Conservation (phyloP, 441 rosid species). For the Pelargonium myrrhifolium region DNA sequence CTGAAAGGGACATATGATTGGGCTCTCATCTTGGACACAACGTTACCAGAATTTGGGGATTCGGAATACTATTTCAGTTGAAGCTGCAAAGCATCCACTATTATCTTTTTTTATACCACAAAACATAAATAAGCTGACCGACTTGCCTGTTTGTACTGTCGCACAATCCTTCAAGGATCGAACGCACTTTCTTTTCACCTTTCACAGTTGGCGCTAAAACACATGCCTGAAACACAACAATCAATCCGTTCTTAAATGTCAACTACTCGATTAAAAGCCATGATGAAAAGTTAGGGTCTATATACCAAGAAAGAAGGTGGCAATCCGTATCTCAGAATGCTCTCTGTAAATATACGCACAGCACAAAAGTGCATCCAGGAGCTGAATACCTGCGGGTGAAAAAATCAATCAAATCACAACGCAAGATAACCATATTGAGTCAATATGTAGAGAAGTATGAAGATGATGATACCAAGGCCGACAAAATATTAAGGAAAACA, state of each 20-base stretch:
- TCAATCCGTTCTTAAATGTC: conserved; percentile 15
- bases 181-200: conserved; percentile 90
- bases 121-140: not conserved
- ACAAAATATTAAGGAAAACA: not conserved
- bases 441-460: not conserved
- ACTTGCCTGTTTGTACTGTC: conserved; percentile 77
- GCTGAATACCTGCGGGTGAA: conserved; percentile 71
- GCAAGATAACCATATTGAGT: not conserved
- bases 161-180: conserved; percentile 74
- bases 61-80: not conserved
- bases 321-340: conserved; percentile 95
- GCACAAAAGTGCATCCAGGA: conserved; percentile 99
- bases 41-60: not conserved
- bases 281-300: conserved; percentile 5
- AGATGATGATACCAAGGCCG: no score
- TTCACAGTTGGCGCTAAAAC: conserved; percentile 77
- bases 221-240: conserved; percentile 56
- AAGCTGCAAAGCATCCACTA: not conserved
- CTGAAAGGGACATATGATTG: no score
- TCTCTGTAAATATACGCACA: conserved; percentile 82
- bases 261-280: conserved; percentile 12
- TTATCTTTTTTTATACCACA: not conserved
- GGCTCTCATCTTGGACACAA: not conserved
- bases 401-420: not conserved
- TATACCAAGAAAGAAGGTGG: conserved; percentile 89